Base-by-base conservation (phyloP, 768 basidiomycete genomes). In the Pleurotus giganteus region DNA sequence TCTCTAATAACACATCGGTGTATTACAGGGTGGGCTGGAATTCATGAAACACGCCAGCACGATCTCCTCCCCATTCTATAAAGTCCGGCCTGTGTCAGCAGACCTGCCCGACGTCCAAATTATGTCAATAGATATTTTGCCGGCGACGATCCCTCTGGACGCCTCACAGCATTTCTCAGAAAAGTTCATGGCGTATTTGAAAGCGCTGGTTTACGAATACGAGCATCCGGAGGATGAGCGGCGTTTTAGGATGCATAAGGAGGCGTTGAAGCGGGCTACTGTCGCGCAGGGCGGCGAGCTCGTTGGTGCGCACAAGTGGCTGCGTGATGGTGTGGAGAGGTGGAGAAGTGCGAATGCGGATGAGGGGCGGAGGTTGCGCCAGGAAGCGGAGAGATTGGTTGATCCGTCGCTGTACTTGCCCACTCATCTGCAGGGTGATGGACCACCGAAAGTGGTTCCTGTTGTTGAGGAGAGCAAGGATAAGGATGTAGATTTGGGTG, bases 51-150 rank as follows among this genome's bases (percentile, higher is more conserved):
- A 74, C n/a, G 69, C 86, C 5, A 88, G 92, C 0, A 95, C 94
- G 0, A 81, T 95, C 51, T 85, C 84, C 8, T 71, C 81, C 4
- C 94, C 94, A 0, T 85, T 84, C 66, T 91, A 84, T 69, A 79
- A 74, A 39, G 65, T 74, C 23, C 71, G 74, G 1, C 79, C 82
- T 0, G 70, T 80, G 4, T 73, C 78, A 0, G 60, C 68, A 2
- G 65, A 80, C 51, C 74, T 84, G 11, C 83, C 83, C 0, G 71
- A 74, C n/a, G 79, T 83, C 34, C 84, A 88, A 53, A 84, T 96
- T 61, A 94, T 94, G 83, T 82, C 90, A 0, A 88, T 95, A 47
- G 94, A 98, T 64, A 97, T 96, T 61, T 80, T 97, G 3, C 94
- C 94, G 0, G 81, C 94, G 0, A 82, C 88, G 54, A 77, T 98